These are phyloP conservation scores for Carpinus fangiana DNA, from an alignment of 306 rosid species.

Conservation along the genomic window DNA sequence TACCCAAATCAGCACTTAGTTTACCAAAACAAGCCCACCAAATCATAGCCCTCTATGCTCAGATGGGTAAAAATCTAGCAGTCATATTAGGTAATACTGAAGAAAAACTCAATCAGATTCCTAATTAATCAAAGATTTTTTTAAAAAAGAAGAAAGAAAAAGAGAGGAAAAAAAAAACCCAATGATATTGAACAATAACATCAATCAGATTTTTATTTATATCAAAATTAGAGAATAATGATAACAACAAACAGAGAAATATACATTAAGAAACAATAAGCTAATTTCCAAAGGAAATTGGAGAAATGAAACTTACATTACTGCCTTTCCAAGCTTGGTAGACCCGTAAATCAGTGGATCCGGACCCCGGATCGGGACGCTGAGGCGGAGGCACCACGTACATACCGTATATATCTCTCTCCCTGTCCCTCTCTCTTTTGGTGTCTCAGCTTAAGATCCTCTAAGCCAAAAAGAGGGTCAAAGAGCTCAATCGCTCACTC, in stretches of 20 bases:
- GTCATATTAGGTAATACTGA: background rate
- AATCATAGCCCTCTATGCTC: background rate
- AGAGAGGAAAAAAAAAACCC: background rate
- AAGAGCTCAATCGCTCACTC: conserved; percentile 13
- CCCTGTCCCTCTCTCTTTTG: background rate
- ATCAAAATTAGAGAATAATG: background rate
- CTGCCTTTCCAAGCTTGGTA: conserved; percentile 95
- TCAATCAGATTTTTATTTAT: background rate
- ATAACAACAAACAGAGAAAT: conserved; percentile 1
- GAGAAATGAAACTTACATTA: conserved; percentile 56
- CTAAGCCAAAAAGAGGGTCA: conserved; percentile 8
- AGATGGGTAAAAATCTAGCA: background rate
- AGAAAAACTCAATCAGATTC: background rate
- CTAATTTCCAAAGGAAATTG: conserved; percentile 2
- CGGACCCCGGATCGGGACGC: conserved; percentile 74
- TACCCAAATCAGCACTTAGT: background rate
- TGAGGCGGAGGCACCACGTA: conserved; percentile 95
- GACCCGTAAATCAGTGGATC: conserved; percentile 73
- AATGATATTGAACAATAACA: background rate
- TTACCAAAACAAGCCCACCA: background rate
- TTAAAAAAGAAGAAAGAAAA: background rate
- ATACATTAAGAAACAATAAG: background rate
- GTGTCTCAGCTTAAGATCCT: conserved; percentile 20
- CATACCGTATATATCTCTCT: conserved; percentile 37
- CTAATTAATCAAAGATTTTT: no score